Evolutionary conservation across 441 rosid species (phyloP).

Genomic region (Gossypium gossypioides): DNA sequence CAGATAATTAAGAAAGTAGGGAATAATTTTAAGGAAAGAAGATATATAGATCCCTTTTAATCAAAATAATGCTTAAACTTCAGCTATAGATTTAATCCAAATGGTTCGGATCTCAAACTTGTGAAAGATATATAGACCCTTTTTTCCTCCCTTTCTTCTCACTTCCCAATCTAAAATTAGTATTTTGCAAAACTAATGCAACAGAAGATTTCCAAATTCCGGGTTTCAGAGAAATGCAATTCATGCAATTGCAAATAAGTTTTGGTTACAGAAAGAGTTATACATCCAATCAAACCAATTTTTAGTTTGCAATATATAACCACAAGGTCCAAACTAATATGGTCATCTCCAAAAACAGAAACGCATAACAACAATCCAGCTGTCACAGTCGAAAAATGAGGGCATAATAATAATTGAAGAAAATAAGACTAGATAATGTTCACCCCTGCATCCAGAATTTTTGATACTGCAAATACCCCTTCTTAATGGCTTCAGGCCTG

Average conservation of each 20-base stretch:
- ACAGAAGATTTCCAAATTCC: not conserved
- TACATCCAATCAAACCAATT: slow-evolving; percentile 15
- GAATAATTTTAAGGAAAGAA: too few species aligned
- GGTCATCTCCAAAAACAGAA: slow-evolving; percentile 9
- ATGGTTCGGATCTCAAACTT: too few species aligned
- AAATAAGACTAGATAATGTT: slow-evolving; percentile 30
- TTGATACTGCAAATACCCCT: slow-evolving; percentile 19
- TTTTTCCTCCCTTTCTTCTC: too few species aligned
- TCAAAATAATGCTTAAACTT: too few species aligned
- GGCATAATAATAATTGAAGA: not conserved
- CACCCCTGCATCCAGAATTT: slow-evolving; percentile 43
- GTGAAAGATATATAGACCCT: too few species aligned
- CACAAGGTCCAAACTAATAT: slow-evolving; percentile 17
- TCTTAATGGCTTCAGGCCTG: slow-evolving; percentile 28
- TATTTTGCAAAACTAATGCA: not conserved
- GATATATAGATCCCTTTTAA: too few species aligned
- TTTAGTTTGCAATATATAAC: slow-evolving; percentile 26
- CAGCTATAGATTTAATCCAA: too few species aligned
- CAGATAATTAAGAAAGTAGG: too few species aligned
- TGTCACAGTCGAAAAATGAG: not conserved
- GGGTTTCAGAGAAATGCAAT: not conserved
- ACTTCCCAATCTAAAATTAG: not conserved
- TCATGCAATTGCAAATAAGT: not conserved
- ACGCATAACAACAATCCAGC: slow-evolving; percentile 19
- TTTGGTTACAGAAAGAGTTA: slow-evolving; percentile 16